These are phyloP conservation scores for Lipomyces mesembrius DNA, from an alignment of 805 yeast species.

Conservation along the genomic window DNA sequence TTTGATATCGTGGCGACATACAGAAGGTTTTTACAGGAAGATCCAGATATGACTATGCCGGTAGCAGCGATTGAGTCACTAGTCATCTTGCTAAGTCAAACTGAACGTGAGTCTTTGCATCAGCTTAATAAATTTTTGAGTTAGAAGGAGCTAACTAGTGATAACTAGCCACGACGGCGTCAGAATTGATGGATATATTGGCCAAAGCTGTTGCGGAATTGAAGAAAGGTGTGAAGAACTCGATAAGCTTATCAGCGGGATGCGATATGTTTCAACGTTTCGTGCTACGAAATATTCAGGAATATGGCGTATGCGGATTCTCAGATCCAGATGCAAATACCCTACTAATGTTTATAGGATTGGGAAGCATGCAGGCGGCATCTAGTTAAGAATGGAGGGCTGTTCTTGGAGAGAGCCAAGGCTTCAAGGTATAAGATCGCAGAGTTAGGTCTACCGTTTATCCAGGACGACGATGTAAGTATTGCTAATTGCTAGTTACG, in stretches of 20 bases:
- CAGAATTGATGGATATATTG: slow-evolving; percentile 83
- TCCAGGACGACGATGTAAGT: slow-evolving; percentile 85
- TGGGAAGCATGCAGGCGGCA: slow-evolving; percentile 93
- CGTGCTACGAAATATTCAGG: slow-evolving; percentile 84
- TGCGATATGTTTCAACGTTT: slow-evolving; percentile 95
- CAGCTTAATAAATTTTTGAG: background rate
- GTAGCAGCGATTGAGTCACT: slow-evolving; percentile 96
- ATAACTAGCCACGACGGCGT: slow-evolving; percentile 73
- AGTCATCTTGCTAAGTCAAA: slow-evolving; percentile 77
- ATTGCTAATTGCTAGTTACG: background rate
- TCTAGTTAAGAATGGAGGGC: slow-evolving; percentile 88
- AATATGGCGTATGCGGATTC: slow-evolving; percentile 52
- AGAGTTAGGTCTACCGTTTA: slow-evolving; percentile 81
- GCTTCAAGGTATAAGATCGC: slow-evolving; percentile 88
- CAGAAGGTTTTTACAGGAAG: slow-evolving; percentile 78
- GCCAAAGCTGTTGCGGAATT: slow-evolving; percentile 75
- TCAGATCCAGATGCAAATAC: background rate
- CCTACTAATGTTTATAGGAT: slow-evolving; percentile 50
- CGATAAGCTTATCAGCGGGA: slow-evolving; percentile 93
- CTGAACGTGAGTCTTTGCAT: slow-evolving; percentile 57
- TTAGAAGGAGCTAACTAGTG: background rate
- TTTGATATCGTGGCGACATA: slow-evolving; percentile 87
- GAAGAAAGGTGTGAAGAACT: slow-evolving; percentile 81
- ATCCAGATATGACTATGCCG: slow-evolving; percentile 98
- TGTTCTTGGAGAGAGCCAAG: slow-evolving; percentile 89